A percentile compares a stretch with the other conserved stretches of the same genome.
Evolutionary conservation across 208 protist genomes (phyloP).

Genomic region (Blechomonas ayalai): DNA sequence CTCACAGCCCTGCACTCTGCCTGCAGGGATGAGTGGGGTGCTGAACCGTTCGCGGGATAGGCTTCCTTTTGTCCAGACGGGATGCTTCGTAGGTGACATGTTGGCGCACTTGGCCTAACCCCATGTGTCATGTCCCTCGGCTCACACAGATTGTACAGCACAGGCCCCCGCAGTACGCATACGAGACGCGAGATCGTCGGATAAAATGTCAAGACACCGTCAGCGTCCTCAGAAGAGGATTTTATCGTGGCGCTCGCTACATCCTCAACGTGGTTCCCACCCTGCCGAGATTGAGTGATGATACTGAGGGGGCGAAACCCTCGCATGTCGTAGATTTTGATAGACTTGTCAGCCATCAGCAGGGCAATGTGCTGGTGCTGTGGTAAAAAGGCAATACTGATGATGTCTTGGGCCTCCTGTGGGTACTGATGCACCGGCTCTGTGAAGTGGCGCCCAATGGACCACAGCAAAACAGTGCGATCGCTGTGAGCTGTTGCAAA

Average conservation of each 20-base stretch:
- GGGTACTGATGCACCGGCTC: conserved; percentile 68
- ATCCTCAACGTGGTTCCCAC: conserved; percentile 49
- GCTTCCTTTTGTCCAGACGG: conserved; percentile 4
- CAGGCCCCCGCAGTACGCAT: conserved; percentile 49
- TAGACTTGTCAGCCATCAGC: conserved; percentile 53
- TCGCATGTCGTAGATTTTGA: conserved; percentile 68
- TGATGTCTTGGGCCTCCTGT: conserved; percentile 72
- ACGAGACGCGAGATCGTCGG: conserved; percentile 36
- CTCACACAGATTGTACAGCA: conserved; percentile 48
- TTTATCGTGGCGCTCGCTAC: conserved; percentile 50
- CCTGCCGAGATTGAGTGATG: conserved; percentile 29
- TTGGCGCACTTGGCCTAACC: background rate
- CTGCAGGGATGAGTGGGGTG: too few relatives aligned
- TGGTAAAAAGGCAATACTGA: conserved; percentile 48
- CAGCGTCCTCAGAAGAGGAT: conserved; percentile 40
- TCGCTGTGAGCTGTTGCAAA: conserved; percentile 74
- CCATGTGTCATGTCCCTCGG: conserved; percentile 3
- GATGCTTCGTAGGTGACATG: too few relatives aligned
- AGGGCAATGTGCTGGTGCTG: conserved; percentile 44
- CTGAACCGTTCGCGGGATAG: conserved; percentile 19
- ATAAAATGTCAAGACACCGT: conserved; percentile 58
- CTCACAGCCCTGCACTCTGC: too few relatives aligned
- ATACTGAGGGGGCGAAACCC: conserved; percentile 37
- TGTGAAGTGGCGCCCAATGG: conserved; percentile 39
- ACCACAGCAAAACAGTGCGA: conserved; percentile 65